Percentiles rank a stretch among this genome's conserved stretches.
Evolutionary conservation across 1,284 basidiomycete genomes (phyloP).

Genomic region (Pyrrhoderma noxium): DNA sequence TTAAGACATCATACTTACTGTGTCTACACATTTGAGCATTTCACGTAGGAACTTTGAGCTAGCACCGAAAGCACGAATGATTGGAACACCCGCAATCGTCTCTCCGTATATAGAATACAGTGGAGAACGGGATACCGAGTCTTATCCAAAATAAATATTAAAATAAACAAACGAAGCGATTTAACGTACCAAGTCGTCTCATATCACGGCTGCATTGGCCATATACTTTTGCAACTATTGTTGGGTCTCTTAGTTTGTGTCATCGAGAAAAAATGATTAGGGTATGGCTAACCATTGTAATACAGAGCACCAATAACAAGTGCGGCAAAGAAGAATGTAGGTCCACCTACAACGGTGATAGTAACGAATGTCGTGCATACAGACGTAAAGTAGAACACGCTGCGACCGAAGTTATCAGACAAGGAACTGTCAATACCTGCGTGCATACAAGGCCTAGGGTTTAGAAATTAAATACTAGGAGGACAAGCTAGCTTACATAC

Average conservation of each 20-base stretch:
- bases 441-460: too few species aligned
- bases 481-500: too few species aligned
- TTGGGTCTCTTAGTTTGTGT: too few species aligned
- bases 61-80: slow-evolving; percentile 84
- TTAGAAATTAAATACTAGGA: too few species aligned
- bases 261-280: background rate
- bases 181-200: slow-evolving; percentile 77
- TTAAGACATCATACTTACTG: slow-evolving; percentile 37
- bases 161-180: slow-evolving; percentile 2
- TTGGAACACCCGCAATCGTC: slow-evolving; percentile 82
- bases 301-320: slow-evolving; percentile 58
- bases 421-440: slow-evolving; percentile 82
- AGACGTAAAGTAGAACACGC: slow-evolving; percentile 53
- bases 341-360: slow-evolving; percentile 77
- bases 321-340: slow-evolving; percentile 61
- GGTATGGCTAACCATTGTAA: slow-evolving; percentile 49
- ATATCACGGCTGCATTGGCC: slow-evolving; percentile 86
- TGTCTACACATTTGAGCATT: slow-evolving; percentile 81
- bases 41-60: slow-evolving; percentile 80
- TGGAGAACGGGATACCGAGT: slow-evolving; percentile 85
- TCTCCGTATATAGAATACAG: slow-evolving; percentile 90
- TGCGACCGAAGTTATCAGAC: slow-evolving; percentile 82
- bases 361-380: slow-evolving; percentile 64
- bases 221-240: slow-evolving; percentile 61
- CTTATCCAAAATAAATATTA: slow-evolving; percentile 37